These are phyloP conservation scores for Schizophyllum commune DNA, from an alignment of 1,284 basidiomycete genomes.

Conservation along the genomic window DNA sequence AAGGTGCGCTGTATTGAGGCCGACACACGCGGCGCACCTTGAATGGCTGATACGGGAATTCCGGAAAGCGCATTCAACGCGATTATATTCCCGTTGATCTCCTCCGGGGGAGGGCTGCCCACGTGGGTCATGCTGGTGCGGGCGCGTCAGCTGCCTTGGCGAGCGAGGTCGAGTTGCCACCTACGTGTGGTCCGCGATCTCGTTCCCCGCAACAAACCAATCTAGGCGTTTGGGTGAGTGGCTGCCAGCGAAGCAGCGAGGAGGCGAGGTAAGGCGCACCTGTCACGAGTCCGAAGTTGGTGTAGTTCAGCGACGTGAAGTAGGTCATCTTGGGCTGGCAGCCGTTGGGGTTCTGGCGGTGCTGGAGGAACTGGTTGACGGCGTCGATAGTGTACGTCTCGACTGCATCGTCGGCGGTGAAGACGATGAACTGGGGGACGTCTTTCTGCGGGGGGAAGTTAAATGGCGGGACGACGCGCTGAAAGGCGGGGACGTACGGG, in stretches of 20 bases:
- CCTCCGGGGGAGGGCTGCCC: constrained; percentile 49
- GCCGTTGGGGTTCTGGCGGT: constrained; percentile 80
- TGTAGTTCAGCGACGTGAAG: constrained; percentile 66
- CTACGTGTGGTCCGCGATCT: constrained; percentile 76
- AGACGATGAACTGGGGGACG: constrained; percentile 65
- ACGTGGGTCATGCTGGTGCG: constrained; percentile 71
- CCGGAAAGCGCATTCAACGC: constrained; percentile 76
- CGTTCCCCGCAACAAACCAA: constrained; percentile 79
- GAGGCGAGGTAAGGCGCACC: constrained; percentile 20
- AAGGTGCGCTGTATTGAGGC: neutral
- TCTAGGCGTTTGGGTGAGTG: constrained; percentile 28
- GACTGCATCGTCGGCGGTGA: constrained; percentile 67
- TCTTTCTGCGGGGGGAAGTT: constrained; percentile 34
- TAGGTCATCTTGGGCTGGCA: constrained; percentile 72
- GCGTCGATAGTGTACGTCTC: constrained; percentile 68
- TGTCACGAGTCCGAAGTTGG: constrained; percentile 75
- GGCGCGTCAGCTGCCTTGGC: constrained; percentile 1
- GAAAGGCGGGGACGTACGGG: constrained; percentile 36
- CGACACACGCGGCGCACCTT: constrained; percentile 4
- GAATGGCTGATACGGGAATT: constrained; percentile 63
- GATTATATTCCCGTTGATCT: constrained; percentile 76
- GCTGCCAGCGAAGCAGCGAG: neutral
- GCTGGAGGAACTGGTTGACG: constrained; percentile 68
- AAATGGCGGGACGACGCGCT: constrained; percentile 1
- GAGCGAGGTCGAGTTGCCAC: constrained; percentile 28